Evolutionary conservation across 1,284 basidiomycete genomes (phyloP).

Genomic region (Moesziomyces sp.): DNA sequence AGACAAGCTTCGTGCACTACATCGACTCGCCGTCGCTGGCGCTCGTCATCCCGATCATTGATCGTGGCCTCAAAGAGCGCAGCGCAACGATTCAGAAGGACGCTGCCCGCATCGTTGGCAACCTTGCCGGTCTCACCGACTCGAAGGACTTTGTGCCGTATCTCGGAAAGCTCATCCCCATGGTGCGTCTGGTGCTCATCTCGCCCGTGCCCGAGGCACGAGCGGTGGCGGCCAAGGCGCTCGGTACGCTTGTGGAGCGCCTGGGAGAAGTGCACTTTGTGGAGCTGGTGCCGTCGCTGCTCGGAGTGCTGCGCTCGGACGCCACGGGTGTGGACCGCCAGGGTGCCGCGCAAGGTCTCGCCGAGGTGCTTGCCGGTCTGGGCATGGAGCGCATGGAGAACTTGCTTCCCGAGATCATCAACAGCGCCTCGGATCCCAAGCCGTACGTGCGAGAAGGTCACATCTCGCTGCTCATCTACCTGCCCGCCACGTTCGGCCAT

Average conservation of each 20-base stretch:
- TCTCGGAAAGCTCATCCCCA: constrained; percentile 84
- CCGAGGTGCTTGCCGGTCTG: constrained; percentile 92
- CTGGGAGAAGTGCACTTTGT: constrained; percentile 96
- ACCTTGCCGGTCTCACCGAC: constrained; percentile 89
- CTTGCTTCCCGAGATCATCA: constrained; percentile 91
- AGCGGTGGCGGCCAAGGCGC: constrained; percentile 93
- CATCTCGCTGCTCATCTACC: constrained; percentile 95
- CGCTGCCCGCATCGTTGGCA: constrained; percentile 95
- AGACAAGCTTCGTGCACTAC: constrained; percentile 97
- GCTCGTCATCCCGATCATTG: constrained; percentile 92
- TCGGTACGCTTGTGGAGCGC: constrained; percentile 96
- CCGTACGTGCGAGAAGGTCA: constrained; percentile 96
- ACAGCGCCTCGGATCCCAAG: constrained; percentile 86
- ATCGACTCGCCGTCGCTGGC: constrained; percentile 98
- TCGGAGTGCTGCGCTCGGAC: constrained; percentile 90
- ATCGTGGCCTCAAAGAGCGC: constrained; percentile 90
- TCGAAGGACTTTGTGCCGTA: constrained; percentile 98
- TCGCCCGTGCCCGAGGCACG: constrained; percentile 93
- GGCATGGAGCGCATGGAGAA: constrained; percentile 97
- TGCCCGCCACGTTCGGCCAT: constrained; percentile 91
- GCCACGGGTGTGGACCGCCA: constrained; percentile 95
- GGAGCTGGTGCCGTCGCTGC: constrained; percentile 88
- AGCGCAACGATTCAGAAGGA: constrained; percentile 94
- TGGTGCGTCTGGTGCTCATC: constrained; percentile 90
- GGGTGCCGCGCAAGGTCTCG: constrained; percentile 96